Evolutionary conservation across 768 basidiomycete genomes (phyloP).

Genomic region (Pleurotus tuoliensis): DNA sequence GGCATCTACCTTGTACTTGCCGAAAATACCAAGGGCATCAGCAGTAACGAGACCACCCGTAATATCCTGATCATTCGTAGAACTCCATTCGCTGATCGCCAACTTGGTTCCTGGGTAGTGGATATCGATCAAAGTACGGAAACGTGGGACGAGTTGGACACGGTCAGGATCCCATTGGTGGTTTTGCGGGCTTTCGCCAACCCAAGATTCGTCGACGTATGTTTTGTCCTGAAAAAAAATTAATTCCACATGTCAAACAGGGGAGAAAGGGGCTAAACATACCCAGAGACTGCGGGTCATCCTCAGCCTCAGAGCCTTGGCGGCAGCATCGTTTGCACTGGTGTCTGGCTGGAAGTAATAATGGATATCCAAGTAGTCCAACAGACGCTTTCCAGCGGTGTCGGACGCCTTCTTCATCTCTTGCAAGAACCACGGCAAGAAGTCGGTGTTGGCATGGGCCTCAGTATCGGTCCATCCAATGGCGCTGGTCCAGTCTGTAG

Average conservation of each 20-base stretch:
- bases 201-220: conserved; percentile 55
- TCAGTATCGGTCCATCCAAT: conserved; percentile 45
- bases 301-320: conserved; percentile 46
- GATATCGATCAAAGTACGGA: conserved; percentile 42
- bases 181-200: conserved; percentile 38
- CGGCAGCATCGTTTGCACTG: conserved; percentile 47
- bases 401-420: conserved; percentile 40
- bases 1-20: conserved; percentile 41
- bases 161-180: conserved; percentile 42
- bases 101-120: conserved; percentile 55
- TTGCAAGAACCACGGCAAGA: conserved; percentile 52
- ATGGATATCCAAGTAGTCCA: conserved; percentile 56
- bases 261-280: conserved; percentile 5
- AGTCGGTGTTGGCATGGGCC: conserved; percentile 49
- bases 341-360: conserved; percentile 53
- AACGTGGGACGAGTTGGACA: conserved; percentile 45
- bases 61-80: conserved; percentile 44
- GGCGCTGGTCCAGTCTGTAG: conserved; percentile 46
- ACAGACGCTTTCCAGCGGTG: conserved; percentile 33
- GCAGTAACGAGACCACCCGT: conserved; percentile 50
- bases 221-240: conserved; percentile 29
- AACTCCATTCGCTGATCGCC: conserved; percentile 50
- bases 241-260: neutral
- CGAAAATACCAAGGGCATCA: conserved; percentile 51
- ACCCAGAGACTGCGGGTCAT: conserved; percentile 52